Conservation (phyloP, 1,284 basidiomycete species). For the Boletus smithii region DNA sequence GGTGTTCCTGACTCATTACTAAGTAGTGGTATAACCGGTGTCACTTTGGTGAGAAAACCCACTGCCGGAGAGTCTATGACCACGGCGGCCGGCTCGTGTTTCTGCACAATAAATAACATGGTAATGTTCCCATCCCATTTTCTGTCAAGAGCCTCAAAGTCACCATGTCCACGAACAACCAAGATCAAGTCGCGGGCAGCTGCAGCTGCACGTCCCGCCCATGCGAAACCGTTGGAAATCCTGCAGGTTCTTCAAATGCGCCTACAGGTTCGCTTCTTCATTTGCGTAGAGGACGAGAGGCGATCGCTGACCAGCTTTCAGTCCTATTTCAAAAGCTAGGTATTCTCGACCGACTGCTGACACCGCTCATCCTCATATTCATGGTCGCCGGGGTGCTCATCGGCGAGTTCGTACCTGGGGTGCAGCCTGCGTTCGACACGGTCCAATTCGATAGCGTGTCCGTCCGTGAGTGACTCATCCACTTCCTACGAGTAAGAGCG, state of each 20-base stretch:
- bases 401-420: slow-evolving; percentile 56
- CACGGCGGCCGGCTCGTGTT: too few species aligned
- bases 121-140: too few species aligned
- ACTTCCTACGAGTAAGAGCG: slow-evolving; percentile 1
- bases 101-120: too few species aligned
- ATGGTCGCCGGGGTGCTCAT: slow-evolving; percentile 83
- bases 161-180: background rate
- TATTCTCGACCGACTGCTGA: slow-evolving; percentile 66
- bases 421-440: slow-evolving; percentile 53
- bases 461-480: slow-evolving; percentile 47
- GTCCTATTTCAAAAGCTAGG: slow-evolving; percentile 46
- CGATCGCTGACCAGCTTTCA: slow-evolving; percentile 16
- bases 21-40: too few species aligned
- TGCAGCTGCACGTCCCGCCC: background rate
- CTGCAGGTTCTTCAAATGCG: background rate
- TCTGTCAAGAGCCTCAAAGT: too few species aligned
- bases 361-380: slow-evolving; percentile 66
- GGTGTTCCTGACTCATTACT: too few species aligned
- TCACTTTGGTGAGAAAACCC: too few species aligned
- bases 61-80: too few species aligned
- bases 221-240: background rate
- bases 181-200: background rate
- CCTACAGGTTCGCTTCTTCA: slow-evolving; percentile 7
- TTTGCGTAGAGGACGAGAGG: background rate
- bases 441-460: slow-evolving; percentile 55